Base-by-base conservation (phyloP, 495 filamentous ascomycete genomes). In the Thozetella sp. region DNA sequence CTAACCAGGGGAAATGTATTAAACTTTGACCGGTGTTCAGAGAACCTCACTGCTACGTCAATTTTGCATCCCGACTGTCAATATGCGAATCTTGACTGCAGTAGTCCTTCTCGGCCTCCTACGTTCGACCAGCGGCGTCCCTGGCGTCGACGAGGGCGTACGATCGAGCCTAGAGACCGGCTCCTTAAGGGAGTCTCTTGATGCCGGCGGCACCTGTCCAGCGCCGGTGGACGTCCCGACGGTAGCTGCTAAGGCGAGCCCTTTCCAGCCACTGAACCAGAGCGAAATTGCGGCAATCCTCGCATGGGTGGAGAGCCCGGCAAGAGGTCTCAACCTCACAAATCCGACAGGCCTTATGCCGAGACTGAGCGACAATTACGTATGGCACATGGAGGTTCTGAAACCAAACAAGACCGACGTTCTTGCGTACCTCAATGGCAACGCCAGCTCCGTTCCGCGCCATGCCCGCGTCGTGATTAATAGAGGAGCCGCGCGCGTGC, bases 341-440 rank as follows among this genome's bases (percentile, higher is more conserved):
- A 26, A 63, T 11, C 63, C 68, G 0, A 53, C 56, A 6, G 17
- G 30, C 30, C 30, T 17, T 17, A 63, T 56, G n/a, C 63, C 70
- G 9, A 55, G 46, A 2, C 48, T 66, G 1, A 74, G 65, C 3
- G 72, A 72, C 53, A 74, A 74, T 54, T 72, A 72, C 22, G 63
- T 74, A n/a, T 71, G 58, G 56, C 69, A 63, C 25, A 74, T 83
- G n/a, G 83, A 87, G 54, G 72, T 79, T 2, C 67, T 86, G 19
- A 65, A 67, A 22, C 77, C 81, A 19, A 86, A 86, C 66, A 87
- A 86, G 63, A 77, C 81, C 1, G 75, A 76, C 59, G 74, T 73
- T 22, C 63, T 83, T 9, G 57, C 69, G 0, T 87, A 80, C 63
- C 62, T 86, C 10, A 72, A 83, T 55, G 72, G 73, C 30, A 57